Conservation (phyloP, 139 green algal species). For the Zygnema cylindricum region DNA sequence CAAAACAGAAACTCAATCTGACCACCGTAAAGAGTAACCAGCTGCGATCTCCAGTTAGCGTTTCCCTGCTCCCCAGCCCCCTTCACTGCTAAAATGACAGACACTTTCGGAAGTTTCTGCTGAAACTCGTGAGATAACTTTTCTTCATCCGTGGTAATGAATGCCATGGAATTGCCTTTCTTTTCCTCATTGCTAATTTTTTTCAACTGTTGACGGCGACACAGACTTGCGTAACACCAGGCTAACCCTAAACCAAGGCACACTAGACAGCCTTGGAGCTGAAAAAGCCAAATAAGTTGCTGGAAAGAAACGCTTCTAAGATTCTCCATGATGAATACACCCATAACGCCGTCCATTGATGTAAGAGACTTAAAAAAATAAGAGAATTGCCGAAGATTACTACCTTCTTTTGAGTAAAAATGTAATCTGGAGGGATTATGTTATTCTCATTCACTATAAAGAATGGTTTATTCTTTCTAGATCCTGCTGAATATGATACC, state of each 20-base stretch:
- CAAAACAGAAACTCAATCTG: slow-evolving; percentile 42
- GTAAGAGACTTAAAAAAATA: no score
- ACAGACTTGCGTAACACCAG: slow-evolving; percentile 38
- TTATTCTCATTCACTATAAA: no score
- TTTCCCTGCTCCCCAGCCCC: slow-evolving; percentile 2
- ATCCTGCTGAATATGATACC: no score
- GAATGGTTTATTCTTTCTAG: no score
- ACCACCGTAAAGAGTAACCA: slow-evolving; percentile 48
- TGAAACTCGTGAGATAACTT: not conserved
- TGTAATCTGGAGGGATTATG: no score
- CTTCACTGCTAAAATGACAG: slow-evolving; percentile 39
- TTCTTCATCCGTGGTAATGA: not conserved
- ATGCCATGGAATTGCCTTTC: slow-evolving; percentile 22
- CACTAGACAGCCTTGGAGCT: slow-evolving; percentile 18
- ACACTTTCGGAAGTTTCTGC: slow-evolving; percentile 35
- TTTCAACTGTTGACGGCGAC: not conserved
- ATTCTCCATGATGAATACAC: no score
- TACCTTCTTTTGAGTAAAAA: no score
- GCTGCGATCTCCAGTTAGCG: slow-evolving; percentile 49
- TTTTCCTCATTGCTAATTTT: slow-evolving; percentile 14
- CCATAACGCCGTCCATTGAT: no score
- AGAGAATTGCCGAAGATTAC: no score
- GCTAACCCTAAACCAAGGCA: slow-evolving; percentile 14
- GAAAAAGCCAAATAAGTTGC: slow-evolving; percentile 4
- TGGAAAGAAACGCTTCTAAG: no score